A percentile compares a stretch with the other conserved stretches of the same genome.
phyloP scores from a whole-genome alignment of 257 asterid species.

The Nicotiana paniculata region DNA sequence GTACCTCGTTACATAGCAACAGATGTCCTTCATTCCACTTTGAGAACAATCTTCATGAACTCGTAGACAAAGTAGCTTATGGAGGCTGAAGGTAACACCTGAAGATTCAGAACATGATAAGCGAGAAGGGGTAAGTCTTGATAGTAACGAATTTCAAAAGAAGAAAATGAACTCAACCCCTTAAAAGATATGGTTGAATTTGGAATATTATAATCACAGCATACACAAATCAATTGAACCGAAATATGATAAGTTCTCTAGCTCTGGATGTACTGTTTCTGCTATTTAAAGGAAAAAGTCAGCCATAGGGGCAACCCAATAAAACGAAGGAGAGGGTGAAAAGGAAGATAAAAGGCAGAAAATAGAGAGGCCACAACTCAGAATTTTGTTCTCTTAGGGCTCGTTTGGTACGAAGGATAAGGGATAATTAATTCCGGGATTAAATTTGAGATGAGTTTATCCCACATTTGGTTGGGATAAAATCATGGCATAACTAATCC shows the following conservation, averaged over 20 bases:
- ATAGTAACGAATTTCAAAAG: background rate
- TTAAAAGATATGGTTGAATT: background rate
- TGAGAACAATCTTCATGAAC: constrained; percentile 88
- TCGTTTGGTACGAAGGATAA: too few relatives aligned
- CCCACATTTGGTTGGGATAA: too few relatives aligned
- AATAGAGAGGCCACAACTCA: background rate
- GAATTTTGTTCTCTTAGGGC: background rate
- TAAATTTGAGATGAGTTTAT: too few relatives aligned
- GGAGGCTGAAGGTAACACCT: constrained; percentile 98
- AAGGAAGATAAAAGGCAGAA: background rate
- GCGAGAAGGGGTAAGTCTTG: background rate
- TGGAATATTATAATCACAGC: background rate
- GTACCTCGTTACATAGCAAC: constrained; percentile 7
- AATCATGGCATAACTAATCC: too few relatives aligned
- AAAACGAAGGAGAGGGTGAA: background rate
- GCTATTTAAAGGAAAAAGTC: background rate
- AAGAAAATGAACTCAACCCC: background rate
- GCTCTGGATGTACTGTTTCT: background rate
- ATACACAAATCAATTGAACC: background rate
- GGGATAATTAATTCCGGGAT: too few relatives aligned
- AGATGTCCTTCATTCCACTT: constrained; percentile 49
- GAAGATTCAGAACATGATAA: constrained; percentile 13
- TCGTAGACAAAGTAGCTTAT: constrained; percentile 88
- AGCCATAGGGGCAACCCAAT: background rate
- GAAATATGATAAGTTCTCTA: background rate